Conservation (phyloP, 2,329 filamentous ascomycete species). For the Epichloe hybrida region DNA sequence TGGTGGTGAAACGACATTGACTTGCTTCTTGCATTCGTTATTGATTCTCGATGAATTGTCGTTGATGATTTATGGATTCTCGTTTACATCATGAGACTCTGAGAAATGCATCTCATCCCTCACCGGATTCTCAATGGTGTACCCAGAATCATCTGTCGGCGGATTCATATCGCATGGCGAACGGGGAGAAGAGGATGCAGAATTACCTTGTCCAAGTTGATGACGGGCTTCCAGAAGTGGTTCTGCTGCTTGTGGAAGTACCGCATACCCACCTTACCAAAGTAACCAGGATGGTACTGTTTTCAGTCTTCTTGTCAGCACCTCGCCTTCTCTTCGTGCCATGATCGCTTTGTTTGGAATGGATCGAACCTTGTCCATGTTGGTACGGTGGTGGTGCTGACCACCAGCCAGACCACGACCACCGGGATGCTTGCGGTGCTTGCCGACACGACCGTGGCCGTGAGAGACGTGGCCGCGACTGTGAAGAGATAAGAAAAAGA, state of each 20-base stretch:
- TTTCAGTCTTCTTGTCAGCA: constrained; percentile 15
- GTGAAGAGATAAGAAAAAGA: constrained; percentile 11
- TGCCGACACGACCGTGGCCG: constrained; percentile 96
- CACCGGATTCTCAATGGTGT: not conserved
- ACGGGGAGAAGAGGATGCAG: constrained; percentile 3
- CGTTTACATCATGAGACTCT: too few species aligned
- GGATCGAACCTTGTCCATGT: constrained; percentile 57
- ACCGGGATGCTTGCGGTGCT: constrained; percentile 89
- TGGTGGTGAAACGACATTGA: not conserved
- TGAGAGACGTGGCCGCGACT: constrained; percentile 96
- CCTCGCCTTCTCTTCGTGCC: constrained; percentile 3
- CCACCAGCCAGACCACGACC: constrained; percentile 89
- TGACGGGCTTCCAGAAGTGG: constrained; percentile 95
- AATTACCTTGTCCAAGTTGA: constrained; percentile 95
- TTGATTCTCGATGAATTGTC: not conserved
- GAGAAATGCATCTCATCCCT: not conserved
- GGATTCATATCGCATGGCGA: not conserved
- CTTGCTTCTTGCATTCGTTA: not conserved
- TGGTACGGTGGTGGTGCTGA: constrained; percentile 67
- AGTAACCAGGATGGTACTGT: constrained; percentile 97
- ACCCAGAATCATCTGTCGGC: not conserved
- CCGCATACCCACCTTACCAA: constrained; percentile 91
- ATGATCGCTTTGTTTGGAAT: constrained; percentile 20
- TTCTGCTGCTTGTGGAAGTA: constrained; percentile 94
- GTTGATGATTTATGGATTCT: too few species aligned